Evolutionary conservation across 148 eudicot species (phyloP), one percentile per base, ranked within the genome.

Genomic region (Chenopodium suecicum): DNA sequence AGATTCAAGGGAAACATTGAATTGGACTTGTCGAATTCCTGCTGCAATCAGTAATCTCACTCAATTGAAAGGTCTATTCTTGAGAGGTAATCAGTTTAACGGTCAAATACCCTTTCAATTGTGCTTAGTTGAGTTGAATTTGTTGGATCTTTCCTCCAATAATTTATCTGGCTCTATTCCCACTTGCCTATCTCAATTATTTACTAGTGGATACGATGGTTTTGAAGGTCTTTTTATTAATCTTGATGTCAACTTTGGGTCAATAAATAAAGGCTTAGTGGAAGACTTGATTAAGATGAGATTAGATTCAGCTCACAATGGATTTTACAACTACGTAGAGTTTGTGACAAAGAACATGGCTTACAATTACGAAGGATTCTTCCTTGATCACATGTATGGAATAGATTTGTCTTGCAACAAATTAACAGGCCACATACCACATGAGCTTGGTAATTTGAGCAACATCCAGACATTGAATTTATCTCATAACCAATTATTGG

Each of bases 131-230:
- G 0, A 1, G 0, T 29, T 79, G 23, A 5, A 11, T 8, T 22
- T 80, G 2, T 41, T 79, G 68, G 86, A 84, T 70, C 52, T 79
- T 20, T 84, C 86, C 8, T 25, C 47, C 60, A 84, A 83, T 25
- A 69, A 47, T 20, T 17, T 84, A 20, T 32, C 50, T 3, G 83
- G 86, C 14, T 7, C 37, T 34, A 34, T 34, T 34, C 37, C 37
- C 5, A 34, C 37, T 34, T 34, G 37, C 37, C 37, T 34, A 34
- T 34, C 37, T 34, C 37, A 34, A 34, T 34, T 34, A 34, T 34
- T 34, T 34, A 34, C 37, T 34, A 34, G 37, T 2, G 4, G 37
- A 4, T 34, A 34, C 37, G 37, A 4, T 34, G 3, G 2, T n/a
- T n/a, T n/a, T n/a, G n/a, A n/a, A n/a, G n/a, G n/a, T n/a, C n/a